Base-by-base conservation (phyloP, 805 yeast genomes). In the Naumovozyma castellii region DNA sequence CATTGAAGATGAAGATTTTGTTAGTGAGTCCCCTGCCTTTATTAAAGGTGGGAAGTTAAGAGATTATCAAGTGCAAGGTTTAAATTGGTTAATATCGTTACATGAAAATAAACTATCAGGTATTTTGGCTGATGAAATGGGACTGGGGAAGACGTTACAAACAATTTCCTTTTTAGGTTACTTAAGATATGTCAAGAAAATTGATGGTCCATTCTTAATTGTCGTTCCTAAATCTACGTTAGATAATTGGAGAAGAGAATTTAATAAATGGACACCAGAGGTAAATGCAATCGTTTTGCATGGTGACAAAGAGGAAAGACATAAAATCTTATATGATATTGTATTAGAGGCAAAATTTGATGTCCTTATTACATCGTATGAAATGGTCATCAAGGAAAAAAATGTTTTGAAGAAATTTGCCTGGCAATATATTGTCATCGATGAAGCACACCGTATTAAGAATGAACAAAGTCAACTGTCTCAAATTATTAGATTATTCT, bases 51-150 rank as follows among this genome's bases (percentile, higher is more conserved):
- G 98, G 8, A 70, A 58, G 39, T 66, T 92, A 51, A 73, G 98
- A 51, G 95, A 86, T 55, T 90, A 92, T 58, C 98, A 90, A 65
- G 69, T 90, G 22, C 96, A 87, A 56, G 98, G 98, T 37, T 71
- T 90, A 38, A 92, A 92, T 62, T 90, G 98, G 98, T 70, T 90
- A 54, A 80, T 90, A 15, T 78, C 94, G 1, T 64, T 90, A 28
- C 84, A 87, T 58, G 95, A 88, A 49, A 86, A 90, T 61, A 75
- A 82, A 50, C 71, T 90, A 34, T 82, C 94, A 8, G 98, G 98
- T 16, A 92, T 90, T 35, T 66, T 90, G 37, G 98, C 98, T 10
- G 98, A 90, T 64, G 98, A 90, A 60, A 90, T 92, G 98, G 98
- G 98, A 2, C 70, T 90, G 32, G 98, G 98, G 41, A 90, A 90